Evolutionary conservation across 306 rosid genomes (phyloP), one percentile per base, ranked within the genome.

Genomic region (Vigna mungo): DNA sequence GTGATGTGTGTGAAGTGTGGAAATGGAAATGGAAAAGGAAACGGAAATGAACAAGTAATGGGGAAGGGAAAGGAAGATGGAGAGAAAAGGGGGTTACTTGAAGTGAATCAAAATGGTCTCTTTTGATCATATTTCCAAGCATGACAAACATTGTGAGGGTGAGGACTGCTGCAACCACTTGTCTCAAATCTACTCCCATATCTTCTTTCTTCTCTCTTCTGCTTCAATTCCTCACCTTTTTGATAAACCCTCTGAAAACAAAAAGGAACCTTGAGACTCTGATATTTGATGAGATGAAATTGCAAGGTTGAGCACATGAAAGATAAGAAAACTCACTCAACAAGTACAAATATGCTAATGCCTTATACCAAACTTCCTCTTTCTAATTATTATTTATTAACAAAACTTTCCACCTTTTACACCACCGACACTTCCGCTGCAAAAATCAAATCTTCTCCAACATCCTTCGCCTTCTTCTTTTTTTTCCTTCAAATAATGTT

Each of bases 111-210:
- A 92, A 90, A 82, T 92, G 93, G 85, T 92, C 96, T 68, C 92
- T 86, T 77, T 92, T 90, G 88, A 90, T 90, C 97, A 92, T 92
- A 72, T 90, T 81, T 12, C 90, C 97, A 71, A 92, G 97, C 97
- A 92, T 92, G 32, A 92, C 86, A 83, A 92, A 92, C 97, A 92
- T 92, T 23, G 93, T 80, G 56, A 92, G 63, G 4, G 97, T 92
- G 56, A 92, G 87, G 4, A 90, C 72, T 16, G 88, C 96, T 18
- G 97, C 97, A 71, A 92, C 91, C 13, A 92, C 93, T 84, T 92
- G 97, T 86, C 93, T 90, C 92, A 92, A 84, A 87, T 92, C 97
- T 83, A 90, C 80, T 49, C 93, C 96, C 96, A 92, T 87, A 20
- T 39, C 78, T 39, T 56, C 63, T 54, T 3, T 2, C 60, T 20